These are phyloP conservation scores for Bonnemaisonia californica DNA, from an alignment of 31 red algal species.

Conservation along the genomic window DNA sequence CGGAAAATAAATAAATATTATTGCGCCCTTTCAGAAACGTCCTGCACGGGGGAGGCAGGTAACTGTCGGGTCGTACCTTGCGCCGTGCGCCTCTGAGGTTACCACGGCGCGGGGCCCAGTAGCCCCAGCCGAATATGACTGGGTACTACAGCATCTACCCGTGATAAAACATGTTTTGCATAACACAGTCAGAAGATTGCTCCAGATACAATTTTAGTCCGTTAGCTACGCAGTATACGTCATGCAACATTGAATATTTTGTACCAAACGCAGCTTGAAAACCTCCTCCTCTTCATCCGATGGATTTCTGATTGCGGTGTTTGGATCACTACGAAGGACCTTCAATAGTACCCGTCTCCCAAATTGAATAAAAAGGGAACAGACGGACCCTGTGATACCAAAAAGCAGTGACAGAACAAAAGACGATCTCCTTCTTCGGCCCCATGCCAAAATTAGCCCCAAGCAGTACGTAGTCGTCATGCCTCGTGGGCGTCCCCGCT, in stretches of 20 bases:
- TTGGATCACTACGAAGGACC: neutral
- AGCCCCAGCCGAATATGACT: too few species aligned
- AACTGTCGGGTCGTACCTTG: too few species aligned
- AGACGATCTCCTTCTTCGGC: neutral
- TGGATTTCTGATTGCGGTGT: neutral
- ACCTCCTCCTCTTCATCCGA: neutral
- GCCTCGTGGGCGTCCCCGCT: too few species aligned
- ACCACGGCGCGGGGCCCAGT: too few species aligned
- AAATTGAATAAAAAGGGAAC: constrained; percentile 17
- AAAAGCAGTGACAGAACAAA: neutral
- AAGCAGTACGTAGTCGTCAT: constrained; percentile 1
- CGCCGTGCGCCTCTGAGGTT: too few species aligned
- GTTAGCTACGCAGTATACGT: neutral
- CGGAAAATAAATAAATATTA: neutral
- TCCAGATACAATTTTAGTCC: neutral
- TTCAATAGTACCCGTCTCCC: neutral
- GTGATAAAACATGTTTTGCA: constrained; percentile 11
- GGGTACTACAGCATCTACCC: too few species aligned
- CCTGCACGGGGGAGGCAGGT: too few species aligned
- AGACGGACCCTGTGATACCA: neutral
- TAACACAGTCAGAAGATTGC: neutral
- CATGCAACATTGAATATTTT: neutral
- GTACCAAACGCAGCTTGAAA: neutral
- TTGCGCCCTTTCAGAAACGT: neutral
- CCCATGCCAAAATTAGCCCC: constrained; percentile 6